Conservation (phyloP, 1,284 basidiomycete genomes). For the Papiliotrema terrestris region DNA sequence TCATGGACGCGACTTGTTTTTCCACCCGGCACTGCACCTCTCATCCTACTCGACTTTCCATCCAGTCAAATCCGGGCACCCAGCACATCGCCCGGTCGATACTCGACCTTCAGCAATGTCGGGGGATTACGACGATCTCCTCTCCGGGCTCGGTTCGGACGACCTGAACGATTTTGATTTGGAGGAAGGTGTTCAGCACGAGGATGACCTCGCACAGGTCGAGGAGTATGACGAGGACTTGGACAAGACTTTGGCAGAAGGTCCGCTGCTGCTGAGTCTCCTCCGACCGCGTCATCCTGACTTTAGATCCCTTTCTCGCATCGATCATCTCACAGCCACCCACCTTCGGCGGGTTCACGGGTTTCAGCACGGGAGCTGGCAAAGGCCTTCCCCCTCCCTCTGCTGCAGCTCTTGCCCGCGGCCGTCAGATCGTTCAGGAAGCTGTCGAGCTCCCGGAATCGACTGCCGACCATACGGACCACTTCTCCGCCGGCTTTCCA, state of each 20-base stretch:
- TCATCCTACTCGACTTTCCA: background rate
- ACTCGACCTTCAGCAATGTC: background rate
- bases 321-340: constrained; percentile 1
- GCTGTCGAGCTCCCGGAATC: constrained; percentile 9
- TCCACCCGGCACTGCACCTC: background rate
- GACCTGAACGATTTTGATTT: constrained; percentile 35
- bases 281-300: too few species aligned
- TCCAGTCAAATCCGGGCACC: background rate
- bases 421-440: constrained; percentile 21
- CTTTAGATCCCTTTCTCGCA: background rate
- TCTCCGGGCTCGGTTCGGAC: constrained; percentile 31
- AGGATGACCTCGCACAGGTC: constrained; percentile 3
- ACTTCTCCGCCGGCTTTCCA: background rate
- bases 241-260: too few species aligned
- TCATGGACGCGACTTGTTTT: too few species aligned
- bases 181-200: constrained; percentile 13
- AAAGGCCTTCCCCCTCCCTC: constrained; percentile 27
- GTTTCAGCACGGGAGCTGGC: constrained; percentile 31
- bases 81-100: too few species aligned
- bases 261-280: too few species aligned
- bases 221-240: too few species aligned
- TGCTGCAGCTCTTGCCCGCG: constrained; percentile 22
- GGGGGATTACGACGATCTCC: constrained; percentile 27
- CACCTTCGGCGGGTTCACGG: constrained; percentile 8
- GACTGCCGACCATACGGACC: background rate